Evolutionary conservation across 1,139 yeast genomes (phyloP).

Genomic region (Nakaseomyces uthaithaninus): DNA sequence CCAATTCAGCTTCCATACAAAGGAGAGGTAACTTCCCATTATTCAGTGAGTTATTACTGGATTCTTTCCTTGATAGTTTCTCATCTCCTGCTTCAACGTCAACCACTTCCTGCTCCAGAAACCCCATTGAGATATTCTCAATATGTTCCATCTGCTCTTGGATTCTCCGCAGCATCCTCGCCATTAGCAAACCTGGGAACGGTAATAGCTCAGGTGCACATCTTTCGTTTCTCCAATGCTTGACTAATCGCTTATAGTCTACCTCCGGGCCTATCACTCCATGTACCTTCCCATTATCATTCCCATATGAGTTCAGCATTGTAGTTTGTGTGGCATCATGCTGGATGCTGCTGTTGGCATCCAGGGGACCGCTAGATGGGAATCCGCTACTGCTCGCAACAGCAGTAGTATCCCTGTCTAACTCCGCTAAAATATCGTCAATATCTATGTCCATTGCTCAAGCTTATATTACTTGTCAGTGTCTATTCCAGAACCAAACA

Average conservation of each 20-base stretch:
- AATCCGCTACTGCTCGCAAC: slow-evolving; percentile 18
- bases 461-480: too few species aligned
- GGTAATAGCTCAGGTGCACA: slow-evolving; percentile 77
- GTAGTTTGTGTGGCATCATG: slow-evolving; percentile 14
- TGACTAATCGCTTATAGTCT: slow-evolving; percentile 42
- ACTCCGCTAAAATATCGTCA: slow-evolving; percentile 60
- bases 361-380: slow-evolving; percentile 9
- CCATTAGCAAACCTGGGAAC: slow-evolving; percentile 54
- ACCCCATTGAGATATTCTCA: slow-evolving; percentile 50
- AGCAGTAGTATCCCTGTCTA: slow-evolving; percentile 39
- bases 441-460: slow-evolving; percentile 44
- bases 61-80: slow-evolving; percentile 5
- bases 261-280: slow-evolving; percentile 17
- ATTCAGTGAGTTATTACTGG: slow-evolving; percentile 14
- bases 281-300: not conserved
- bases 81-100: slow-evolving; percentile 8
- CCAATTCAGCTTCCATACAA: slow-evolving; percentile 86
- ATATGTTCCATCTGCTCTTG: slow-evolving; percentile 66
- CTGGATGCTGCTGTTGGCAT: slow-evolving; percentile 5
- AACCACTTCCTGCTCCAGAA: slow-evolving; percentile 24
- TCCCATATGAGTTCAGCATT: slow-evolving; percentile 14
- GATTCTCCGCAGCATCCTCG: slow-evolving; percentile 48
- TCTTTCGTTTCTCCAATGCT: slow-evolving; percentile 76
- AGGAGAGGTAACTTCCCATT: slow-evolving; percentile 74
- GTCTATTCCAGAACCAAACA: too few species aligned